Evolutionary conservation across 2,329 filamentous ascomycete genomes (phyloP).

Genomic region (Nemania serpens): DNA sequence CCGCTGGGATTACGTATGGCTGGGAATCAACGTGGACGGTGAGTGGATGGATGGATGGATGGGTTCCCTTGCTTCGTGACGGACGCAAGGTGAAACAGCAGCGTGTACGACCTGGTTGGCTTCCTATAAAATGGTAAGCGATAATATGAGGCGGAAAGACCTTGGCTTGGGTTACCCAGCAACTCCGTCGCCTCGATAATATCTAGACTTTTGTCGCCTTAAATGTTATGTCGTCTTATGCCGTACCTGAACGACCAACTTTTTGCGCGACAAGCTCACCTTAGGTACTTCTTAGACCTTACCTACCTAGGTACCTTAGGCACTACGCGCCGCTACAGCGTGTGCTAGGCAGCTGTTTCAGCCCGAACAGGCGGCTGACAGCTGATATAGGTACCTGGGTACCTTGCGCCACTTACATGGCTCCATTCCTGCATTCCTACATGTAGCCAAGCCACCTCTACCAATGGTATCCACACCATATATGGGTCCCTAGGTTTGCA

Average conservation of each 20-base stretch:
- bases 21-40: not conserved
- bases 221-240: too few species aligned
- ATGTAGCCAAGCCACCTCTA: too few species aligned
- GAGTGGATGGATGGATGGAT: not conserved
- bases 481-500: too few species aligned
- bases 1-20: not conserved
- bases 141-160: not conserved
- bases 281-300: not conserved
- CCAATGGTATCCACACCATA: too few species aligned
- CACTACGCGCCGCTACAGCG: conserved; percentile 6
- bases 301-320: too few species aligned
- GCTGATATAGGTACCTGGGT: not conserved
- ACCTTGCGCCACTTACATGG: conserved; percentile 24
- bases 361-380: not conserved
- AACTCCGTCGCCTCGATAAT: conserved; percentile 12
- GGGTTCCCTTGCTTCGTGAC: conserved; percentile 1
- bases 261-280: conserved; percentile 36
- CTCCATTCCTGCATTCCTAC: too few species aligned
- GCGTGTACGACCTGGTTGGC: too few species aligned
- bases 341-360: conserved; percentile 1
- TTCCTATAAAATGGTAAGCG: too few species aligned
- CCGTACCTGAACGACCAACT: conserved; percentile 7
- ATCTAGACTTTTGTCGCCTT: not conserved
- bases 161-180: conserved; percentile 1
- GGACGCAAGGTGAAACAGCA: not conserved